Base-by-base conservation (phyloP, 75 land plant genomes). In the Pinus taeda region DNA sequence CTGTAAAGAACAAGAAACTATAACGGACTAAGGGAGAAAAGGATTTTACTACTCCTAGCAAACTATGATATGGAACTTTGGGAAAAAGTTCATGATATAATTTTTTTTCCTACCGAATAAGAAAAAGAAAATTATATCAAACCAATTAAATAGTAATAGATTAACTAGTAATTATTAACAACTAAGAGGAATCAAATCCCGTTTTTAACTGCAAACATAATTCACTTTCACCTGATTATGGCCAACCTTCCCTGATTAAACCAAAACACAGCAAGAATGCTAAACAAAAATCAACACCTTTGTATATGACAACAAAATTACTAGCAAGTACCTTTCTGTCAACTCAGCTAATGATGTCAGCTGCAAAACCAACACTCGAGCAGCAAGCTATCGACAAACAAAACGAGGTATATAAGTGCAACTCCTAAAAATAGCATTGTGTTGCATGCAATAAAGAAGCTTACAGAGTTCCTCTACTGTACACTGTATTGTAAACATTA, bases 321-420 rank as follows among this genome's bases (percentile, higher is more conserved):
- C 33, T n/a, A 57, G 5, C 8, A 56, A 15, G 60, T 74, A 92
- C 97, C 97, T 92, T 74, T 86, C 81, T 72, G 90, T 84, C 65
- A 94, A 87, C 74, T 94, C 91, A 72, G 85, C 57, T n/a, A 89
- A 59, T 83, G 93, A 85, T 83, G 86, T 15, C 49, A 91, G 93
- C 39, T 81, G 83, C 64, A 93, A 70, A 30, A 92, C 88, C 45
- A 94, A 63, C 15, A 94, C 89, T 81, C 93, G 87, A 37, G 86
- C 85, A 67, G 93, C 97, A 84, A 94, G 88, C 97, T 94, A 80
- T 65, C 49, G 55, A 71, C 62, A n/a, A 36, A 26, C 8, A 15
- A 42, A 15, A 29, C 29, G 11, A 24, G 42, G 29, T 8, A 76
- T 20, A 39, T 59, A 72, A 62, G n/a, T 12, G 30, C 33, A 30